phyloP scores from a whole-genome alignment of 2,329 filamentous ascomycete genomes.

The Hirsutella minnesotensis region DNA sequence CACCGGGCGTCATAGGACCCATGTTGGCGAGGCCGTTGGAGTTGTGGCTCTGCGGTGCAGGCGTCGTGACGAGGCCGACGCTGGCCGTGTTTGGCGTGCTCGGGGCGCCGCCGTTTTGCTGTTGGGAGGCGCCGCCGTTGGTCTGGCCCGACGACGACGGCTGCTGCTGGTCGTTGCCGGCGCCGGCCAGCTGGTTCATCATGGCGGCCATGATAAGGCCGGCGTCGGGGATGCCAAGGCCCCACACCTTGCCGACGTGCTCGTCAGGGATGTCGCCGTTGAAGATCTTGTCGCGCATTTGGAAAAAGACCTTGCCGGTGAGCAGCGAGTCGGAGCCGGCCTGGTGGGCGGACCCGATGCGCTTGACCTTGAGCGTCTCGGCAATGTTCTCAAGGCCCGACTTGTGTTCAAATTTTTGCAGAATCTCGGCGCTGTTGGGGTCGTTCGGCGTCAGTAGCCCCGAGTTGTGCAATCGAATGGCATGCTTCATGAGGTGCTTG shows the following conservation, averaged over 20 bases:
- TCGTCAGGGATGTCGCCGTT: conserved; percentile 69
- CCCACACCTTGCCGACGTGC: conserved; percentile 86
- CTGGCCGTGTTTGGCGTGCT: conserved; percentile 59
- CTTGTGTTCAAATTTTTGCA: conserved; percentile 80
- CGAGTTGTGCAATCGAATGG: conserved; percentile 56
- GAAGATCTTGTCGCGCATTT: conserved; percentile 81
- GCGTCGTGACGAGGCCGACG: conserved; percentile 35
- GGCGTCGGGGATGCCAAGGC: conserved; percentile 64
- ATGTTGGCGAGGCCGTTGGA: conserved; percentile 45
- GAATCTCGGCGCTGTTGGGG: conserved; percentile 55
- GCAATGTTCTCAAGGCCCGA: conserved; percentile 88
- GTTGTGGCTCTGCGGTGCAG: conserved; percentile 38
- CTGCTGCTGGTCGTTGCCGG: conserved; percentile 10
- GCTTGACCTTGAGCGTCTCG: conserved; percentile 82
- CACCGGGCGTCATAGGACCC: conserved; percentile 68
- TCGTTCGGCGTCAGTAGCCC: conserved; percentile 53
- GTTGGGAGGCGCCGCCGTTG: conserved; percentile 33
- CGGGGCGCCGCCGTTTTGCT: conserved; percentile 29
- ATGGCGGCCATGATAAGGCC: conserved; percentile 23
- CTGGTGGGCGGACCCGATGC: conserved; percentile 79
- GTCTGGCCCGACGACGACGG: conserved; percentile 4
- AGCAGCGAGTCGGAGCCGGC: conserved; percentile 89
- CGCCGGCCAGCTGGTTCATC: conserved; percentile 18
- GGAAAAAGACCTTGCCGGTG: conserved; percentile 91
- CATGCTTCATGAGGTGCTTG: conserved; percentile 92